Percentiles rank a stretch among this genome's conserved stretches.
Evolutionary conservation across 768 basidiomycete species (phyloP).

Genomic region (Phanerochaete carnosa): DNA sequence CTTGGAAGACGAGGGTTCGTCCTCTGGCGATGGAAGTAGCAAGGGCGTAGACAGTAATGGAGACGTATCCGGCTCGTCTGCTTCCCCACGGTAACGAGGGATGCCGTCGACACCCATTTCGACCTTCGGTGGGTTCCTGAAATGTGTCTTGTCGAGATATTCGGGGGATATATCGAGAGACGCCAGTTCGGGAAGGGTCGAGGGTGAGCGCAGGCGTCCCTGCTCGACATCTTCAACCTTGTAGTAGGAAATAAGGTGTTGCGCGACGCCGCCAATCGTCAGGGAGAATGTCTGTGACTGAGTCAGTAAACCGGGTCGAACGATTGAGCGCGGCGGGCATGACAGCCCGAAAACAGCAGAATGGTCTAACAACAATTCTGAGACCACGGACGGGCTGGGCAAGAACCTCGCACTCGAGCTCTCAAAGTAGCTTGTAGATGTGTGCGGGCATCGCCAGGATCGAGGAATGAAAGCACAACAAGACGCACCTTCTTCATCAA

Average conservation of each 20-base stretch:
- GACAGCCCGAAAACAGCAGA: neutral
- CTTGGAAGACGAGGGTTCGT: constrained; percentile 21
- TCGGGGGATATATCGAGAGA: constrained; percentile 78
- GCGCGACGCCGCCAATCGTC: constrained; percentile 77
- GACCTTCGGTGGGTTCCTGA: constrained; percentile 86
- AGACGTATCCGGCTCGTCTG: constrained; percentile 53
- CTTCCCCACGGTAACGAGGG: constrained; percentile 79
- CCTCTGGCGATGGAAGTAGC: constrained; percentile 16
- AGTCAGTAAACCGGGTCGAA: neutral
- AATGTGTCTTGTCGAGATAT: constrained; percentile 82
- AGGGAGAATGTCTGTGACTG: constrained; percentile 80
- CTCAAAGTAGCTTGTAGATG: no score
- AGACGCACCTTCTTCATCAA: constrained; percentile 91
- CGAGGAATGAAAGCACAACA: neutral
- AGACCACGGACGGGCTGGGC: no score
- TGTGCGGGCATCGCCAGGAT: no score
- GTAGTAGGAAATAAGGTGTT: constrained; percentile 96
- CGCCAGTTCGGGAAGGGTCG: constrained; percentile 82
- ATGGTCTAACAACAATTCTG: neutral
- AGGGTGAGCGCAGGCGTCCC: constrained; percentile 85
- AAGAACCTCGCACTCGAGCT: no score
- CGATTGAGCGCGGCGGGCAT: neutral
- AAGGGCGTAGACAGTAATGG: constrained; percentile 27
- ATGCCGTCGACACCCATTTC: constrained; percentile 83
- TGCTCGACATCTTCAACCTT: constrained; percentile 86